These are phyloP conservation scores for Emergomyces pasteurianus DNA, from an alignment of 2,329 filamentous ascomycete species.

Conservation along the genomic window DNA sequence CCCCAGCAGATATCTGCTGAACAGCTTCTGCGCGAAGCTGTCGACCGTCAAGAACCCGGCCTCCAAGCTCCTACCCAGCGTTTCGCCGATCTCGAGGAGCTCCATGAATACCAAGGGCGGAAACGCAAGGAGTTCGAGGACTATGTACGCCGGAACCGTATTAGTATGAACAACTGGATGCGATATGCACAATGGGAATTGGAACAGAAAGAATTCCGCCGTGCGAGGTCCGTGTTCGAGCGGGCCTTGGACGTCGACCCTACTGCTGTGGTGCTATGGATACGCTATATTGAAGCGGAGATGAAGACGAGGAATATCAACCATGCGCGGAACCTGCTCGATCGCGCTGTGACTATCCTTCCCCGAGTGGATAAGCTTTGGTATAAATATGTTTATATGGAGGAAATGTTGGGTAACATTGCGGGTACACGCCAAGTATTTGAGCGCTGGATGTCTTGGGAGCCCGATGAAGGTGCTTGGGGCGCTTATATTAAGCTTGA, in stretches of 20 bases:
- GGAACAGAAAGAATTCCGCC: slow-evolving; percentile 92
- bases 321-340: slow-evolving; percentile 85
- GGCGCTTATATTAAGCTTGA: slow-evolving; percentile 93
- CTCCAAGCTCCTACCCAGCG: slow-evolving; percentile 86
- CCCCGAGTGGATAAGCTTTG: slow-evolving; percentile 91
- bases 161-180: slow-evolving; percentile 99
- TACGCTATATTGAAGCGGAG: slow-evolving; percentile 88
- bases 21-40: slow-evolving; percentile 91
- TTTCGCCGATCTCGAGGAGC: slow-evolving; percentile 91
- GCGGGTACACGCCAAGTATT: slow-evolving; percentile 87
- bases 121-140: slow-evolving; percentile 96
- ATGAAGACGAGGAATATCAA: slow-evolving; percentile 96
- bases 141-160: slow-evolving; percentile 86
- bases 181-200: slow-evolving; percentile 95
- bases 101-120: slow-evolving; percentile 92
- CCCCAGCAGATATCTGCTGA: slow-evolving; percentile 88
- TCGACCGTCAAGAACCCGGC: slow-evolving; percentile 83
- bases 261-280: slow-evolving; percentile 77
- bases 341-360: slow-evolving; percentile 84
- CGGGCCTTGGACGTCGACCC: slow-evolving; percentile 84
- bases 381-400: slow-evolving; percentile 99
- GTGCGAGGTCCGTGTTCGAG: slow-evolving; percentile 88
- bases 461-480: slow-evolving; percentile 93
- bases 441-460: slow-evolving; percentile 97
- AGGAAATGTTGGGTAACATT: slow-evolving; percentile 93